Evolutionary conservation across 2,329 filamentous ascomycete species (phyloP).

Genomic region (Fusarium armeniacum): DNA sequence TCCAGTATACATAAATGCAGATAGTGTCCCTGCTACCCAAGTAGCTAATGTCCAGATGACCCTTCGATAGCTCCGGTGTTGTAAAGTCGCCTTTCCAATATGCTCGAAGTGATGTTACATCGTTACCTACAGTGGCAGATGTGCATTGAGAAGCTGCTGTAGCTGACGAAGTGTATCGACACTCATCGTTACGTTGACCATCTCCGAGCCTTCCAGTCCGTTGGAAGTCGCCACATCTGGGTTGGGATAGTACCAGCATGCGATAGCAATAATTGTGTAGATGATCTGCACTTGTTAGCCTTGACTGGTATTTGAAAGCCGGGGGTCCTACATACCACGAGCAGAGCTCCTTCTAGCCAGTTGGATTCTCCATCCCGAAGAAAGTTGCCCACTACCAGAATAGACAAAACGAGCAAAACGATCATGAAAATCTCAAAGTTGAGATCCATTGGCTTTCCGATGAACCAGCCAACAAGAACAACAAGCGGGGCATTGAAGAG

Average conservation of each 20-base stretch:
- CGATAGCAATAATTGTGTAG: conserved; percentile 62
- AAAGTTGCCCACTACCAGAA: conserved; percentile 81
- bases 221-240: conserved; percentile 56
- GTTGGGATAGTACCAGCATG: conserved; percentile 62
- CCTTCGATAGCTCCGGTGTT: too few relatives aligned
- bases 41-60: too few relatives aligned
- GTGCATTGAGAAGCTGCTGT: conserved; percentile 44
- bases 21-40: too few relatives aligned
- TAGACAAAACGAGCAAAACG: conserved; percentile 78
- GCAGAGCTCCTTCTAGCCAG: conserved; percentile 79
- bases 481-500: conserved; percentile 81
- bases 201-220: conserved; percentile 43
- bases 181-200: conserved; percentile 52
- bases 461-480: conserved; percentile 78
- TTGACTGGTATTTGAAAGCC: rapidly evolving
- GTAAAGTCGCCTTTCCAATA: neutral
- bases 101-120: neutral
- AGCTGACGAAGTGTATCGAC: conserved; percentile 50
- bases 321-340: conserved; percentile 63
- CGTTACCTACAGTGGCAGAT: conserved; percentile 24
- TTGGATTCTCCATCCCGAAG: conserved; percentile 81
- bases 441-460: conserved; percentile 74
- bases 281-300: conserved; percentile 50
- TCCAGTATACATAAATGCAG: neutral
- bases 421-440: conserved; percentile 84